Evolutionary conservation across 495 filamentous ascomycete genomes (phyloP).

Genomic region (Jackrogersella multiformis): DNA sequence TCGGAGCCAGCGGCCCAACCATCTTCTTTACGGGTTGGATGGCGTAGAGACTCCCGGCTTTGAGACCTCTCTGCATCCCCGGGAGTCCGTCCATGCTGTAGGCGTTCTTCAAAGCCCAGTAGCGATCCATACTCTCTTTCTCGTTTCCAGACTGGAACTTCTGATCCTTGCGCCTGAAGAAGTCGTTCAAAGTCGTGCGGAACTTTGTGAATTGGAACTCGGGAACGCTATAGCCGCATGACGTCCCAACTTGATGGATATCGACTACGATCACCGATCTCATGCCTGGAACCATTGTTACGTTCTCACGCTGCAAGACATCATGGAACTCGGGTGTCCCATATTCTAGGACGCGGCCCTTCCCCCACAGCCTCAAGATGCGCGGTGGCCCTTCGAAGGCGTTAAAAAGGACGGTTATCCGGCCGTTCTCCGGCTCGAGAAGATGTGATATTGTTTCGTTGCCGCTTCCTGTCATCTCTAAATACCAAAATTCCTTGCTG

Average conservation of each 20-base stretch:
- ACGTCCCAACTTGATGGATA: constrained; percentile 69
- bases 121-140: constrained; percentile 65
- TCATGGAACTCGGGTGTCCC: constrained; percentile 57
- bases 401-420: constrained; percentile 76
- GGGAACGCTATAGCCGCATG: constrained; percentile 65
- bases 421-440: constrained; percentile 72
- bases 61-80: constrained; percentile 55
- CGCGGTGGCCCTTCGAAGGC: constrained; percentile 70
- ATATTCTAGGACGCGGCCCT: constrained; percentile 70
- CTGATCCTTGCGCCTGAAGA: constrained; percentile 56
- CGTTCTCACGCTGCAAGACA: constrained; percentile 57
- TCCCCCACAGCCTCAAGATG: constrained; percentile 77
- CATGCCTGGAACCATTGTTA: constrained; percentile 56
- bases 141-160: constrained; percentile 53
- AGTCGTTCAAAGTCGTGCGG: constrained; percentile 58
- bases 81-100: constrained; percentile 65
- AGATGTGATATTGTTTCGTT: constrained; percentile 76
- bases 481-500: constrained; percentile 69
- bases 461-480: constrained; percentile 77
- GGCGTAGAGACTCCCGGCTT: constrained; percentile 51
- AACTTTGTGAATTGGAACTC: constrained; percentile 61
- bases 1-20: constrained; percentile 52
- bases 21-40: constrained; percentile 63
- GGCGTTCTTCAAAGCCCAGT: constrained; percentile 66
- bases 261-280: constrained; percentile 72